phyloP scores from a whole-genome alignment of 2,329 filamentous ascomycete species.

The Phialemonium atrogriseum region DNA sequence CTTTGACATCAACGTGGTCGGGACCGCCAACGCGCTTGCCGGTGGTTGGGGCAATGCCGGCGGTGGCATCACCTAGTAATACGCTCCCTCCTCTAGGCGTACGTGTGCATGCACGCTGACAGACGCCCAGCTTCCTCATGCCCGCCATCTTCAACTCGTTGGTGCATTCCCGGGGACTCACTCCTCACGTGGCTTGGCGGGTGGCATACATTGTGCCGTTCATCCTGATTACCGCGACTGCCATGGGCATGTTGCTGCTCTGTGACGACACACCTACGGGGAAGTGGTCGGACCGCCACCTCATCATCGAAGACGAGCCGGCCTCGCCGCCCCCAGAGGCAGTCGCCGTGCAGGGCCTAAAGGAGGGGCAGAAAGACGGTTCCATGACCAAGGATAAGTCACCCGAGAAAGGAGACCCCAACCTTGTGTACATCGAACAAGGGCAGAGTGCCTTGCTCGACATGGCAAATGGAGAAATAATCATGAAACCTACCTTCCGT shows the following conservation, averaged over 20 bases:
- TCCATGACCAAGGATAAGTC: constrained; percentile 37
- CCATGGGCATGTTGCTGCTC: constrained; percentile 59
- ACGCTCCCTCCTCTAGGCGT: too few relatives aligned
- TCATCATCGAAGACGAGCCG: constrained; percentile 44
- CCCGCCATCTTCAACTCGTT: constrained; percentile 80
- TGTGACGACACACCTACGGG: constrained; percentile 79
- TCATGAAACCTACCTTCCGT: constrained; percentile 46
- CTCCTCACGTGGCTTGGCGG: constrained; percentile 67
- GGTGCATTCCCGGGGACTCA: constrained; percentile 48
- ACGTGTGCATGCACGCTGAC: too few relatives aligned
- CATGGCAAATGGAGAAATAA: constrained; percentile 41
- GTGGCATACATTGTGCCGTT: constrained; percentile 80
- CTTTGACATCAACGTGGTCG: constrained; percentile 87
- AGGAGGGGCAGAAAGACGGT: too few relatives aligned
- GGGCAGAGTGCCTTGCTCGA: too few relatives aligned
- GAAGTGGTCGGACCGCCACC: constrained; percentile 66
- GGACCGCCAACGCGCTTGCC: constrained; percentile 77
- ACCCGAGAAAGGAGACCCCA: constrained; percentile 24
- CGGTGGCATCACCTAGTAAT: constrained; percentile 87
- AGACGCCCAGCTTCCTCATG: constrained; percentile 92
- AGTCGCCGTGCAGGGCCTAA: too few relatives aligned
- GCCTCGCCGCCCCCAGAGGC: constrained; percentile 43
- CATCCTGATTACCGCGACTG: constrained; percentile 60
- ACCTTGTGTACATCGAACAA: too few relatives aligned
- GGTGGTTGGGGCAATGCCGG: constrained; percentile 83